Percentiles rank a stretch among this genome's conserved stretches.
These are phyloP conservation scores for Brassica carinata DNA, from an alignment of 345 rosid genomes.

Conservation along the genomic window DNA sequence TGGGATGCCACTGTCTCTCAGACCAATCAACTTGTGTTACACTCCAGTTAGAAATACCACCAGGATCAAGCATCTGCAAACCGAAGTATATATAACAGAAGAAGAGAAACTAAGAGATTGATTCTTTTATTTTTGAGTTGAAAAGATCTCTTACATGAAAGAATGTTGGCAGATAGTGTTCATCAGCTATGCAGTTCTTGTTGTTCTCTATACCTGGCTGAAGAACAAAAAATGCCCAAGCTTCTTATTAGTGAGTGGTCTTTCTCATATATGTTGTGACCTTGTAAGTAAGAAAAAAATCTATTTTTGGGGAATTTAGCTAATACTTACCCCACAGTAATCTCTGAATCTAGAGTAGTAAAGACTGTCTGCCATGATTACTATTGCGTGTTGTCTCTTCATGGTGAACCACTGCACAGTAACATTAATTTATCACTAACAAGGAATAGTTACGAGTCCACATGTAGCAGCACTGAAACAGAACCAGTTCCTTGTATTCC, in stretches of 20 bases:
- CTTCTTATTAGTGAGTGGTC: background rate
- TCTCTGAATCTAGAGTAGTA: constrained; percentile 92
- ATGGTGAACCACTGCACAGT: constrained; percentile 92
- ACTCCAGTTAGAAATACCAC: constrained; percentile 90
- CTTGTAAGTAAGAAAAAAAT: background rate
- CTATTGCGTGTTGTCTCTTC: constrained; percentile 94
- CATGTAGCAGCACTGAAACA: constrained; percentile 15
- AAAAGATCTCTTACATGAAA: constrained; percentile 62
- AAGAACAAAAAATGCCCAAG: constrained; percentile 23
- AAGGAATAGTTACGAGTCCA: background rate
- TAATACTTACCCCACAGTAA: constrained; percentile 73
- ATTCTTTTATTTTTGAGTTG: background rate
- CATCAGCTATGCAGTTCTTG: constrained; percentile 96
- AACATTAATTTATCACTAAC: background rate
- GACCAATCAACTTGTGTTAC: constrained; percentile 99
- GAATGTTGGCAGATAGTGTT: constrained; percentile 94
- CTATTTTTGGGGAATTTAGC: background rate
- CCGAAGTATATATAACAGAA: background rate
- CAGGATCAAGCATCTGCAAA: constrained; percentile 82
- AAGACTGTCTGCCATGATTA: constrained; percentile 81
- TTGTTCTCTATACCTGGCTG: constrained; percentile 97
- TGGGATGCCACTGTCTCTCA: constrained; percentile 99
- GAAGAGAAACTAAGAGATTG: background rate
- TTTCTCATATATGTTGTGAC: background rate
- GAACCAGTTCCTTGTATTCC: background rate